Evolutionary conservation across 257 asterid species (phyloP), one percentile per base, ranked within the genome.

Genomic region (Lavandula angustifolia): DNA sequence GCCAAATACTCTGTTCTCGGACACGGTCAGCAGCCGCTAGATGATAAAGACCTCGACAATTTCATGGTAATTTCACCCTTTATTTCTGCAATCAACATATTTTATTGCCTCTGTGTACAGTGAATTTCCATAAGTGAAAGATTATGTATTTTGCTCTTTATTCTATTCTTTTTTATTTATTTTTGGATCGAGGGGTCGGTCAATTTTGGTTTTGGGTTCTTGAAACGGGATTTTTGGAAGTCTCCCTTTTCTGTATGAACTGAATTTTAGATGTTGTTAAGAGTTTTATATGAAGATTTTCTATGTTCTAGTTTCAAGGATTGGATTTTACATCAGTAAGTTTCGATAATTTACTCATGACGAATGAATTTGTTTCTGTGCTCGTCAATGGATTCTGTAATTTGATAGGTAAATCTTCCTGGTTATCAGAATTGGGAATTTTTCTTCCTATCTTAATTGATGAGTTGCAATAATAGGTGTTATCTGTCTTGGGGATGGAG

Each of bases 1-100:
- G 88, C 95, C 11, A 92, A 89, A 73, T 92, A 92, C 46, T 87
- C 98, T 9, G 81, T 86, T 22, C 87, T 86, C 10, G 94, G 80
- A 0, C 85, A 83, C 3, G 81, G 80, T 55, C 92, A 80, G 13
- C 92, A 73, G 6, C 82, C 80, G 7, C 80, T 83, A 31, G 94
- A 87, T 51, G 86, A 89, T 63, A 87, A 87, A 55, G 96, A 89
- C 84, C 99, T 92, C 64, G 97, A 92, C 81, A 85, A 87, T 67
- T 92, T 92, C 85, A 89, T 92, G 99, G 99, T 92, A 81, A 9
- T 11, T 34, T 29, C 49, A 3, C 5, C 0, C 4, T 32, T 49
- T 61, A 1, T 5, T 22, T 27, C 17, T 52, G 13, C 14, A 44
- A 64, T 44, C 46, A 9, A 46, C 42, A 1, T 0, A 33, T 54